Base-by-base conservation (phyloP, 1,284 basidiomycete genomes). In the Cutaneotrichosporon sp. region DNA sequence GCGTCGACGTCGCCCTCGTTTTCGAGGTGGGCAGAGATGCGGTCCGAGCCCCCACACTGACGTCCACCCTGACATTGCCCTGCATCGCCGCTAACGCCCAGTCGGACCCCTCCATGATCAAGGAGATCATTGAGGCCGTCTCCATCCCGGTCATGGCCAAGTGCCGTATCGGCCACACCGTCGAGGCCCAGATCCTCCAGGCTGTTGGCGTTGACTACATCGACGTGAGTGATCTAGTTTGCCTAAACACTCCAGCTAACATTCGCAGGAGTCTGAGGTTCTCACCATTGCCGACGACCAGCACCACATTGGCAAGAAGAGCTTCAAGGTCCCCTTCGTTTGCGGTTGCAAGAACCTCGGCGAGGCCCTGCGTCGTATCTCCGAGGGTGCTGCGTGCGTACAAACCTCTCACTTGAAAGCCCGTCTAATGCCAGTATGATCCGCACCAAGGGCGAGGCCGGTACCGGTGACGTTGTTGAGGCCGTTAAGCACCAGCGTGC, bases 61-160 rank as follows among this genome's bases (percentile, higher is more conserved):
- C 26, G 26, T 7, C 30, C 38, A 37, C 26, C 14, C 30, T 14
- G 9, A 41, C 30, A 8, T 43, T 8, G 15, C 18, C 14, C 23
- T 18, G 15, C 3, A 36, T 30, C 49, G 2, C 14, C 49, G 30
- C 65, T 54, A 8, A 51, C 55, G 5, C 52, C 14, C 67, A 91
- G 90, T 91, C 88, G 70, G 93, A 97, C 77, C 93, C 93, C 10
- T 80, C 84, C 55, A 90, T 97, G 87, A 97, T 99, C 80, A 97
- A 97, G 76, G 83, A 88, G 70, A 97, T 97, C 74, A 87, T 91
- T 63, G 86, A 85, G 53, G 83, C 88, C 26, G 90, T 94, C 43
- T 92, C 89, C 21, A 91, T 96, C 67, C 91, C 79, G 46, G 79
- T 80, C 62, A 77, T 77, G 75, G 76, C 76, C 50, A 76, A 77